A percentile compares a stretch with the other conserved stretches of the same genome.
These are phyloP conservation scores for Lizonia empirigonia DNA, from an alignment of 2,329 filamentous ascomycete species.

Conservation along the genomic window DNA sequence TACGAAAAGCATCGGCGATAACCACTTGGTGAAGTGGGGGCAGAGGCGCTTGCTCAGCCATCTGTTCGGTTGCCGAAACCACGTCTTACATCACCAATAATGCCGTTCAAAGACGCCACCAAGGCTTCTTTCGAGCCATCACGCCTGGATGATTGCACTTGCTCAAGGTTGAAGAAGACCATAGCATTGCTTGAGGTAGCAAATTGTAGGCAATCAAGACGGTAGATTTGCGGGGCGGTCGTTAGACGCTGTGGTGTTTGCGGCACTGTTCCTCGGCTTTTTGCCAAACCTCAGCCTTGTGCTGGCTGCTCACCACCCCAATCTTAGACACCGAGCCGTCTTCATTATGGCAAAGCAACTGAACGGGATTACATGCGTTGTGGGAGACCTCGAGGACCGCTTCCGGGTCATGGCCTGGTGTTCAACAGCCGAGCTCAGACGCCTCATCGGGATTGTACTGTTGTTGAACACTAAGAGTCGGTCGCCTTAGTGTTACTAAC, in stretches of 20 bases:
- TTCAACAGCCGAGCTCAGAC: background rate
- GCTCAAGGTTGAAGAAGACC: too few species aligned
- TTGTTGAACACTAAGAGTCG: background rate
- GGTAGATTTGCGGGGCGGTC: background rate
- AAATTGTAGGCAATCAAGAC: too few species aligned
- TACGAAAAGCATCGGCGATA: too few species aligned
- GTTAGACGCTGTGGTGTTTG: background rate
- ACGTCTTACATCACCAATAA: background rate
- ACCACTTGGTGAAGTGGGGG: background rate
- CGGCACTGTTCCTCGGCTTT: background rate
- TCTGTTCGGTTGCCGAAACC: constrained; percentile 10
- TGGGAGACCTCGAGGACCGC: too few species aligned
- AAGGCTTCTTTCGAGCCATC: background rate
- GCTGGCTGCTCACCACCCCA: background rate
- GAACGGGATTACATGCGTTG: background rate
- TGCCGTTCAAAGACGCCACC: background rate
- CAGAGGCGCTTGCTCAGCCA: constrained; percentile 5
- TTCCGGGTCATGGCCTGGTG: background rate
- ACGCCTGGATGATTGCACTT: background rate
- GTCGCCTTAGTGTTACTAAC: background rate
- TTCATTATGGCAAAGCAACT: background rate
- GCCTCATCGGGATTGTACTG: background rate
- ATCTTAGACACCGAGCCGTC: background rate
- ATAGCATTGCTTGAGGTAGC: too few species aligned
- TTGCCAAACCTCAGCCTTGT: background rate